Percentiles rank a stretch among this genome's conserved stretches.
phyloP scores from a whole-genome alignment of 805 yeast genomes.

The Metschnikowia matae region DNA sequence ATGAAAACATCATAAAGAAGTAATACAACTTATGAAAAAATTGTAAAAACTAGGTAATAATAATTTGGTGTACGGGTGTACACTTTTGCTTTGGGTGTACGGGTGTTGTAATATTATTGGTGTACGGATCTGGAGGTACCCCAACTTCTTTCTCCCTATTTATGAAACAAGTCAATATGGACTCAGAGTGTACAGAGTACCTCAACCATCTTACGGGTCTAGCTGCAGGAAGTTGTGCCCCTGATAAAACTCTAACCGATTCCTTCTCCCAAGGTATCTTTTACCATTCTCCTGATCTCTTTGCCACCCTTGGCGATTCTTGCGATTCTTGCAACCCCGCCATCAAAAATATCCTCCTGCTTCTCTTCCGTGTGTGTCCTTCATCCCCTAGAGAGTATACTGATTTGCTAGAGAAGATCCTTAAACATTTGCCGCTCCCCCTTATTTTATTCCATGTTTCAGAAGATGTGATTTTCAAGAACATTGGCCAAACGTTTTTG shows the following conservation, averaged over 20 bases:
- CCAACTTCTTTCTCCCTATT: no score
- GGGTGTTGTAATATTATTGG: no score
- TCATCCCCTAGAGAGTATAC: slow-evolving; percentile 2
- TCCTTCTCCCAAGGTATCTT: slow-evolving; percentile 6
- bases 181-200: slow-evolving; percentile 4
- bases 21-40: no score
- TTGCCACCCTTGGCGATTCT: slow-evolving; percentile 1
- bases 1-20: no score
- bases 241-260: slow-evolving; percentile 3
- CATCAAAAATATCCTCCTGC: slow-evolving; percentile 8
- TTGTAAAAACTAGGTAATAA: no score
- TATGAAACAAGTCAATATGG: background rate
- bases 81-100: no score
- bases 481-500: background rate
- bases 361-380: slow-evolving; percentile 7
- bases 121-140: background rate
- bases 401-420: slow-evolving; percentile 5
- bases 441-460: slow-evolving; percentile 9
- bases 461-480: slow-evolving; percentile 1
- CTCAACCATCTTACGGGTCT: slow-evolving; percentile 8
- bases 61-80: no score
- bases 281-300: slow-evolving; percentile 6
- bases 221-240: slow-evolving; percentile 2
- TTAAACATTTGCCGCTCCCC: slow-evolving; percentile 6
- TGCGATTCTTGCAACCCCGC: slow-evolving; percentile 9